Conservation (phyloP, 2,329 filamentous ascomycete species). For the Ceratocystis colombiana region DNA sequence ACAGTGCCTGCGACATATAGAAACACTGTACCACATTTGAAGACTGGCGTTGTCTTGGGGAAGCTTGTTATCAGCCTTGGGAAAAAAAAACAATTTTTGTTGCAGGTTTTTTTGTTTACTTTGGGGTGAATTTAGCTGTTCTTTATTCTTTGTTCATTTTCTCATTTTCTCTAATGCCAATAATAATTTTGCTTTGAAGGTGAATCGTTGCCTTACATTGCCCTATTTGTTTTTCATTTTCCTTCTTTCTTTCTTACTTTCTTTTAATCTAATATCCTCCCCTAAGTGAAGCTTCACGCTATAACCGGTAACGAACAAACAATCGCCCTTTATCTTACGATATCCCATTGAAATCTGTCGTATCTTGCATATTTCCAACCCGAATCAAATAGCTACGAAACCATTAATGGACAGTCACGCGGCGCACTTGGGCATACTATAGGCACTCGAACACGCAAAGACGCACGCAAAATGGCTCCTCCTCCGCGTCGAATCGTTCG, state of each 20-base stretch:
- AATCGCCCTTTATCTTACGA: too few species aligned
- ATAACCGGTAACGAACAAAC: too few species aligned
- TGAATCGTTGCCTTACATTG: not conserved
- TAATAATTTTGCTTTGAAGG: too few species aligned
- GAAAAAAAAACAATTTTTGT: not conserved
- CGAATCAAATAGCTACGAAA: too few species aligned
- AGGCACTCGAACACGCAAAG: not conserved
- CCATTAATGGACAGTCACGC: too few species aligned
- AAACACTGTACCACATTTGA: not conserved
- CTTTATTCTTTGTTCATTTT: too few species aligned
- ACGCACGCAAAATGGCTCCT: conserved; percentile 17
- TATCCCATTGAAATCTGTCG: too few species aligned
- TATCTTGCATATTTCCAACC: too few species aligned
- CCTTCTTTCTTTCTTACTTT: not conserved
- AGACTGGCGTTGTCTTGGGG: not conserved
- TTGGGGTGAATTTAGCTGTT: not conserved
- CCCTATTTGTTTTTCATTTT: not conserved
- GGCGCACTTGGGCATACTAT: too few species aligned
- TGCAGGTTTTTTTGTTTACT: conserved; percentile 8
- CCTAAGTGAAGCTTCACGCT: not conserved
- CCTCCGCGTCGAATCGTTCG: conserved; percentile 64
- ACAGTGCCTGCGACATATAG: conserved; percentile 4
- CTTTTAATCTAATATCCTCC: conserved; percentile 1
- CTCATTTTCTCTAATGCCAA: too few species aligned
- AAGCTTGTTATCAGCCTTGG: conserved; percentile 15